These are phyloP conservation scores for Fomitopsis betulina DNA, from an alignment of 1,284 basidiomycete species.

Conservation along the genomic window DNA sequence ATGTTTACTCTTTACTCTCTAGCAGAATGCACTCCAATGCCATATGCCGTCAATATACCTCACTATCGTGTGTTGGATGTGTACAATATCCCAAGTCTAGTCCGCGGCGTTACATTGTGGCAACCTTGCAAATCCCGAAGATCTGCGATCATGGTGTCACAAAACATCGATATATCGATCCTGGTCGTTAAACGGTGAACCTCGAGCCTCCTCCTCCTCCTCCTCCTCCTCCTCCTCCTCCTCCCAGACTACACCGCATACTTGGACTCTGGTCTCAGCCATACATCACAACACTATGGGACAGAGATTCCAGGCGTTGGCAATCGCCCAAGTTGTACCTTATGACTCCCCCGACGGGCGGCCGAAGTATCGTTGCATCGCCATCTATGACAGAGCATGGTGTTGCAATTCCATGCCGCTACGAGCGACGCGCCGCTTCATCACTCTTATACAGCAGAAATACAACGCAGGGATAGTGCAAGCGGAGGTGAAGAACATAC, in stretches of 20 bases:
- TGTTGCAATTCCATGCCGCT: constrained; percentile 31
- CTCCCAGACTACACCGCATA: too few relatives aligned
- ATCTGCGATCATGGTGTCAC: too few relatives aligned
- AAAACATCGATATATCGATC: too few relatives aligned
- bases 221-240: too few relatives aligned
- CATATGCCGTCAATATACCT: neutral
- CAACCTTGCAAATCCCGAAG: too few relatives aligned
- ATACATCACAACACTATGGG: constrained; percentile 12
- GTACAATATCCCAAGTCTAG: too few relatives aligned
- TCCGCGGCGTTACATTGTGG: too few relatives aligned
- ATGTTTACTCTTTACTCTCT: neutral
- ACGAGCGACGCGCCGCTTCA: constrained; percentile 26
- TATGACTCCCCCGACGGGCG: constrained; percentile 9
- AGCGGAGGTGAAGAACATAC: constrained; percentile 25
- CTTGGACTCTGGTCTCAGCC: too few relatives aligned
- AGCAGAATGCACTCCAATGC: neutral
- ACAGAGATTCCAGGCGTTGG: constrained; percentile 31
- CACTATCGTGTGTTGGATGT: too few relatives aligned
- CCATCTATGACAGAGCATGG: constrained; percentile 35
- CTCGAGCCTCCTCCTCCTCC: too few relatives aligned
- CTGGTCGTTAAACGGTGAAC: too few relatives aligned
- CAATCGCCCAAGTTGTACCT: constrained; percentile 31
- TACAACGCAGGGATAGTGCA: constrained; percentile 32
- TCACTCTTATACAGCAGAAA: constrained; percentile 29
- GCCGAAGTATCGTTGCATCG: constrained; percentile 34